Base-by-base conservation (phyloP, 306 rosid genomes). In the Quercus variabilis region DNA sequence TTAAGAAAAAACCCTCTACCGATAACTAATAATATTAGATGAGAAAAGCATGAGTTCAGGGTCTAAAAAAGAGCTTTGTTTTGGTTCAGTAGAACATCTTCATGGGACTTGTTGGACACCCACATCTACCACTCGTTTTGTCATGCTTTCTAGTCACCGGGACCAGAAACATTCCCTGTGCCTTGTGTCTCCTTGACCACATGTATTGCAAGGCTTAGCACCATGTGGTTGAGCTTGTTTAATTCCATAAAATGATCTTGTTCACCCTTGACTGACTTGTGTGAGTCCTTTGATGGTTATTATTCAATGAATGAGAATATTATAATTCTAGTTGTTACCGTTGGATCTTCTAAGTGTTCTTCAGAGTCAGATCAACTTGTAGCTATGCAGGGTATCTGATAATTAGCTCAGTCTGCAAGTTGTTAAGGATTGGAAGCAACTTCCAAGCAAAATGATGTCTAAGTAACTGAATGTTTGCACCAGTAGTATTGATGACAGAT, bases 111-210 rank as follows among this genome's bases (percentile, higher is more conserved):
- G 89, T 80, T 86, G 89, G 87, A 76, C 52, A 35, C 69, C 83
- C 89, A 74, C 76, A 77, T 68, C 38, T 86, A 78, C 82, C 67
- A 69, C 77, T 75, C 58, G 82, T 83, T 78, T 62, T 49, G 83
- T 83, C 90, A 76, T 54, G 64, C 58, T 80, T 80, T 82, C 55
- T 46, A 77, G 71, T 60, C 60, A 21, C 65, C 76, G 90, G 85
- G 88, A 92, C 88, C 91, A 78, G 88, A 86, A 87, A 92, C 94
- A 90, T 86, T 85, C 90, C 80, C 91, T 88, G 91, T 86, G 19
- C 3, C 85, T 56, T 69, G 31, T 90, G 93, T 92, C 96, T 83
- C 95, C 88, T 87, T 89, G 91, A 92, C 92, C 86, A 70, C 28
- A 38, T 72, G 69, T 41, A 10, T n/a, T 80, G 30, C 68, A 59